Conservation (phyloP, 257 asterid species). For the Craterostigma plantagineum region DNA sequence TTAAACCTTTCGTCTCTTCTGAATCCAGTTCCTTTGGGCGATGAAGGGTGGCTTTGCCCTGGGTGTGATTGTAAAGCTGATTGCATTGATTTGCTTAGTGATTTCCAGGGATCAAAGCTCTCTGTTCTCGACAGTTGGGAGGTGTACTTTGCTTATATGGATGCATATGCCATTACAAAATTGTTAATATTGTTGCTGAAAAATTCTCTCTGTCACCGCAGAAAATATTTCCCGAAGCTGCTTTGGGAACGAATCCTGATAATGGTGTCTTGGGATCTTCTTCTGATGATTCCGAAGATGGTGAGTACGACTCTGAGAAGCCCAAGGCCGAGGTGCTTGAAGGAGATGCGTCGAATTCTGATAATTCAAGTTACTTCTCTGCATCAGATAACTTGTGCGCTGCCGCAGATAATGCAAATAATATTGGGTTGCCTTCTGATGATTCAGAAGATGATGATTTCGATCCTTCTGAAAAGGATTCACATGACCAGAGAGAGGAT, state of each 20-base stretch:
- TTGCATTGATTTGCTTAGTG: slow-evolving; percentile 70
- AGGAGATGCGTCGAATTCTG: slow-evolving; percentile 42
- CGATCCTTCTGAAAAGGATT: slow-evolving; percentile 43
- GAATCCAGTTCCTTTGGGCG: slow-evolving; percentile 81
- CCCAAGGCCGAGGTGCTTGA: slow-evolving; percentile 26
- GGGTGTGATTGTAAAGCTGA: slow-evolving; percentile 94
- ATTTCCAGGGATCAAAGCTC: slow-evolving; percentile 42
- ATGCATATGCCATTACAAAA: too few species aligned
- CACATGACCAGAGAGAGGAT: slow-evolving; percentile 24
- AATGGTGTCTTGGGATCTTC: slow-evolving; percentile 21
- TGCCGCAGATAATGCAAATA: slow-evolving; percentile 18
- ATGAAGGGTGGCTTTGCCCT: slow-evolving; percentile 98
- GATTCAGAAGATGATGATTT: slow-evolving; percentile 93
- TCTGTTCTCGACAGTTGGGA: slow-evolving; percentile 75
- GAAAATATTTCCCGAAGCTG: slow-evolving; percentile 70
- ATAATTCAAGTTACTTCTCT: slow-evolving; percentile 40
- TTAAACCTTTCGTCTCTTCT: too few species aligned
- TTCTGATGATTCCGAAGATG: slow-evolving; percentile 85
- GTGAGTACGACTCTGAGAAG: slow-evolving; percentile 76
- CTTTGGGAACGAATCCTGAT: slow-evolving; percentile 48
- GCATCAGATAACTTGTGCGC: slow-evolving; percentile 29
- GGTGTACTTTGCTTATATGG: slow-evolving; percentile 18
- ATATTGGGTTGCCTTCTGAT: slow-evolving; percentile 55
- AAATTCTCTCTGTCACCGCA: slow-evolving; percentile 14
- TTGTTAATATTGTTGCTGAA: too few species aligned